These are phyloP conservation scores for Yamadazyma paraphyllophila DNA, from an alignment of 805 yeast species.

Conservation along the genomic window DNA sequence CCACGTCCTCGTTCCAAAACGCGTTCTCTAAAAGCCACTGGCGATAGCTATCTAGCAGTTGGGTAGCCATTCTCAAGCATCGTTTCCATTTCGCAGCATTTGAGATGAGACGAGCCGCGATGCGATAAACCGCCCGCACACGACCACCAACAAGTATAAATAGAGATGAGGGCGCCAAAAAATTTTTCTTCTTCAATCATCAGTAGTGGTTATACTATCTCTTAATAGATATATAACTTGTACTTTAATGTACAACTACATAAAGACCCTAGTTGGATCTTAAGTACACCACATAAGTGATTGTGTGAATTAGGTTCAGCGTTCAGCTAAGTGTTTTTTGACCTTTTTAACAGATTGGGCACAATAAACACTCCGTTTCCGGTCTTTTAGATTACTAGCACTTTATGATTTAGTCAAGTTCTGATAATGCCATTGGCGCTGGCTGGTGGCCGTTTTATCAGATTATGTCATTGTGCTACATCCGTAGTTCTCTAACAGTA, in stretches of 20 bases:
- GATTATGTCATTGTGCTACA: slow-evolving; percentile 57
- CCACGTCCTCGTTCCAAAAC: slow-evolving; percentile 44
- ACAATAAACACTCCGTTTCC: slow-evolving; percentile 73
- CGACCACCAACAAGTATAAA: slow-evolving; percentile 6
- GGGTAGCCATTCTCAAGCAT: neutral
- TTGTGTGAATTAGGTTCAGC: slow-evolving; percentile 40
- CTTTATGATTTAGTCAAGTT: slow-evolving; percentile 28
- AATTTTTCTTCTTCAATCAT: slow-evolving; percentile 40
- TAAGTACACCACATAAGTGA: slow-evolving; percentile 44
- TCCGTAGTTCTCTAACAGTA: slow-evolving; percentile 13
- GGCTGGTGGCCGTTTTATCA: slow-evolving; percentile 30
- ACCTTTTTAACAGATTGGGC: slow-evolving; percentile 72
- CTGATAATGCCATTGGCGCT: slow-evolving; percentile 27
- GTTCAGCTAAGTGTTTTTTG: slow-evolving; percentile 66
- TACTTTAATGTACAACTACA: slow-evolving; percentile 34
- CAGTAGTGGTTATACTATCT: slow-evolving; percentile 83
- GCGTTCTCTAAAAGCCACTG: slow-evolving; percentile 60
- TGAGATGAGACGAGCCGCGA: slow-evolving; percentile 8
- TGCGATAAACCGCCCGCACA: neutral
- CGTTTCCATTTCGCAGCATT: slow-evolving; percentile 5
- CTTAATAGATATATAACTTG: slow-evolving; percentile 55
- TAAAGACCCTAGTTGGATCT: slow-evolving; percentile 42
- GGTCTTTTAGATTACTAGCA: slow-evolving; percentile 62
- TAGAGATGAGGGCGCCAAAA: slow-evolving; percentile 21
- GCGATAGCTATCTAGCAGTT: slow-evolving; percentile 2